These are phyloP conservation scores for Crucibulum laeve DNA, from an alignment of 768 basidiomycete species.

Conservation along the genomic window DNA sequence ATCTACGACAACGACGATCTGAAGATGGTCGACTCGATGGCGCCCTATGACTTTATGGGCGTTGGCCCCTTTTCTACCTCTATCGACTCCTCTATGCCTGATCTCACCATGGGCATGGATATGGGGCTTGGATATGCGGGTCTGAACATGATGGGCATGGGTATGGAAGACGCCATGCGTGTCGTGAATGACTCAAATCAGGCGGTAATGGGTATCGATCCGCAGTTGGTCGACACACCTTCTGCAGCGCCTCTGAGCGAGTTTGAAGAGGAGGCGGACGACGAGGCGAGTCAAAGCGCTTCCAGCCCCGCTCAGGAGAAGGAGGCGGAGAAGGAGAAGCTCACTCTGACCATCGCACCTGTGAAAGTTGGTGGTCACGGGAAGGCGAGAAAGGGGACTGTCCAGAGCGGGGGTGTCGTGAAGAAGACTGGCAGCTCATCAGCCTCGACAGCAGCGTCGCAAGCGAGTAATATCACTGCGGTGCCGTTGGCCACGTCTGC, in stretches of 20 bases:
- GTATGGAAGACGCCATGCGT: constrained; percentile 11
- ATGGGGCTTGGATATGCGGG: too few species aligned
- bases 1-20: constrained; percentile 47
- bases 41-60: constrained; percentile 10
- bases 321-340: constrained; percentile 20
- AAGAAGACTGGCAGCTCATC: constrained; percentile 40
- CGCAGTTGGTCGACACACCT: constrained; percentile 71
- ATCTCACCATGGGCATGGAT: constrained; percentile 16
- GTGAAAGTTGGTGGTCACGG: constrained; percentile 58
- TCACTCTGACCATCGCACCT: constrained; percentile 46
- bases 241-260: constrained; percentile 30
- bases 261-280: constrained; percentile 16
- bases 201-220: constrained; percentile 50
- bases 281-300: constrained; percentile 18
- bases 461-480: background rate
- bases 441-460: constrained; percentile 10
- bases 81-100: constrained; percentile 3
- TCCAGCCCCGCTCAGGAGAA: constrained; percentile 8
- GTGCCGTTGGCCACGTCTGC: background rate
- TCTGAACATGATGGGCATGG: constrained; percentile 5
- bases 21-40: constrained; percentile 22
- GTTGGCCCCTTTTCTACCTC: background rate
- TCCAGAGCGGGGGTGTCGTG: constrained; percentile 67
- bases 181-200: constrained; percentile 11
- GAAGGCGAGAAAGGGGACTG: constrained; percentile 60